Conservation (phyloP, 139 green algal species). For the Chloropicon primus region DNA sequence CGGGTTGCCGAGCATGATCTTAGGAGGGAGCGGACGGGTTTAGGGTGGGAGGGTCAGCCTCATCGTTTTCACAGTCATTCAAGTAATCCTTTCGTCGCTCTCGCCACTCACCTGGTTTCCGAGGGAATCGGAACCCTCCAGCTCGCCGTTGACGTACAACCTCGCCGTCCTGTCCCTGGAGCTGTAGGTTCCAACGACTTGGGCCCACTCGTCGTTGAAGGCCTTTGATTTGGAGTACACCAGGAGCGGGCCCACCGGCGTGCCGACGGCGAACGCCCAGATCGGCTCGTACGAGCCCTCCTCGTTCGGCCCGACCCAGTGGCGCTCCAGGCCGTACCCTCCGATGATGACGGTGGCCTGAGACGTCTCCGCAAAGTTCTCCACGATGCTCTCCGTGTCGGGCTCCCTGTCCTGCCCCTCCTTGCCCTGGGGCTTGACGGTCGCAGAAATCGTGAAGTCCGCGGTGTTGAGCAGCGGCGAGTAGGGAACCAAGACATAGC, state of each 20-base stretch:
- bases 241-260: background rate
- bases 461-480: background rate
- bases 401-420: background rate
- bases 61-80: background rate
- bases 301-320: background rate
- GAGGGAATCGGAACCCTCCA: background rate
- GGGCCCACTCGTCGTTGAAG: background rate
- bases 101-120: background rate
- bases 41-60: background rate
- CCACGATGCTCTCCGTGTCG: background rate
- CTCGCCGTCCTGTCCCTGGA: background rate
- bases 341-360: background rate
- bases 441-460: background rate
- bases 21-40: background rate
- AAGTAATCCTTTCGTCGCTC: background rate
- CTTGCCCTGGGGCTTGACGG: background rate
- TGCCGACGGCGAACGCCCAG: background rate
- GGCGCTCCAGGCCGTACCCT: background rate
- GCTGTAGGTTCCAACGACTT: background rate
- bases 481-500: background rate
- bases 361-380: background rate
- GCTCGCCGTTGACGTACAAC: background rate
- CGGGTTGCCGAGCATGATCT: background rate
- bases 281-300: background rate
- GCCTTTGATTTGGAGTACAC: background rate